phyloP scores from a whole-genome alignment of 192 early-diverging fungal genomes.

The Podila verticillata region DNA sequence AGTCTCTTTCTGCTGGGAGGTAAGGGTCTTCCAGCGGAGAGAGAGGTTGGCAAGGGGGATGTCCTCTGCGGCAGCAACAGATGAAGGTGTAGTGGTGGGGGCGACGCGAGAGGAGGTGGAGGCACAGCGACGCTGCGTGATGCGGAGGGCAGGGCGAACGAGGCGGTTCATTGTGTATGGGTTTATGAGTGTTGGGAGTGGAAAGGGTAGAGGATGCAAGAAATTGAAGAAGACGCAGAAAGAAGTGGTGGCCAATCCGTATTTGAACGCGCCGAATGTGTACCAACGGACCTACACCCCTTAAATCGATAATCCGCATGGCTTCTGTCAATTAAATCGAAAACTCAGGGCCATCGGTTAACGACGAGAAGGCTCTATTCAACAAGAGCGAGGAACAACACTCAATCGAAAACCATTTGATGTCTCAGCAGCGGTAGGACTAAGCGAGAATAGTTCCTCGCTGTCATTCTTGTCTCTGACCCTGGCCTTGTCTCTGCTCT shows the following conservation, averaged over 20 bases:
- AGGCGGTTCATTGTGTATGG: neutral
- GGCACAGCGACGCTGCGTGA: neutral
- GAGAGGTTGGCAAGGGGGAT: conserved; percentile 56
- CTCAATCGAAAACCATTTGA: too few relatives aligned
- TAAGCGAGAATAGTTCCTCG: too few relatives aligned
- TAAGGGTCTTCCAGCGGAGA: conserved; percentile 64
- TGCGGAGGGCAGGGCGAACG: neutral
- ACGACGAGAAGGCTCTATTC: too few relatives aligned
- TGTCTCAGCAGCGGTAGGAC: too few relatives aligned
- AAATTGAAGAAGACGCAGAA: neutral
- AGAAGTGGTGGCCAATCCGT: neutral
- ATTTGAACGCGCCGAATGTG: too few relatives aligned
- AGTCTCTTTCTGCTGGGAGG: conserved; percentile 78
- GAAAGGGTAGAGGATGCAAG: neutral
- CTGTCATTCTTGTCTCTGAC: too few relatives aligned
- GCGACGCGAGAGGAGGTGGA: neutral
- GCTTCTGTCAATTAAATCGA: too few relatives aligned
- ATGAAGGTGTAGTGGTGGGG: neutral
- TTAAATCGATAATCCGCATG: too few relatives aligned
- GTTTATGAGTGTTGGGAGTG: neutral
- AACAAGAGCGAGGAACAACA: too few relatives aligned
- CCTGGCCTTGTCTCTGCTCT: too few relatives aligned
- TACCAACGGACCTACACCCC: too few relatives aligned
- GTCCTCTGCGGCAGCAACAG: conserved; percentile 28
- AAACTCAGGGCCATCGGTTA: too few relatives aligned